Evolutionary conservation across 139 green algal species (phyloP).

Genomic region (Ettlia oleoabundans): DNA sequence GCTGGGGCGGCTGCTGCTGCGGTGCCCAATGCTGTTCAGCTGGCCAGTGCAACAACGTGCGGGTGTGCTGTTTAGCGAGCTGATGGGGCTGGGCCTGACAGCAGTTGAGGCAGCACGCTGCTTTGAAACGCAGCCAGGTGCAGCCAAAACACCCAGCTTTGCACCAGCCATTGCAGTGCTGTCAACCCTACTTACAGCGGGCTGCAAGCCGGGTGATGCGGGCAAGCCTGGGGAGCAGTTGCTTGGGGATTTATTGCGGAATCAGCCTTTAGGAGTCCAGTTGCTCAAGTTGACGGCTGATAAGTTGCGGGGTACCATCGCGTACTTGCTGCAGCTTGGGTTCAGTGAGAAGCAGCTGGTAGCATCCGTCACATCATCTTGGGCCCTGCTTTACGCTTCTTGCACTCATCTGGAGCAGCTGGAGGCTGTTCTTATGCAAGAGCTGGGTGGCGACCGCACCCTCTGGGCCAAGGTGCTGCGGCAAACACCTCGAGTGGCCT

Average conservation of each 20-base stretch:
- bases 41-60: slow-evolving; percentile 4
- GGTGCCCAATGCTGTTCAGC: slow-evolving; percentile 11
- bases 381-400: not conserved
- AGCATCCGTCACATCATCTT: not conserved
- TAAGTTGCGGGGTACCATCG: not conserved
- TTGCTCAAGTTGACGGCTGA: not conserved
- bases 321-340: not conserved
- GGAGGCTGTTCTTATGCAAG: not conserved
- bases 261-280: not conserved
- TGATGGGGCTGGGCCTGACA: slow-evolving; percentile 5
- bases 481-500: no score
- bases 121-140: slow-evolving; percentile 1
- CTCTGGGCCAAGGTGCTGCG: not conserved
- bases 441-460: not conserved
- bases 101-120: not conserved
- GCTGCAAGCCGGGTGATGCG: not conserved
- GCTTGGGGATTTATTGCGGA: not conserved
- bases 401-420: not conserved
- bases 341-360: not conserved
- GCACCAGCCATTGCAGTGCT: slow-evolving; percentile 3
- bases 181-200: not conserved
- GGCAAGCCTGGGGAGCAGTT: not conserved
- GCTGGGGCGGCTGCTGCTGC: not conserved
- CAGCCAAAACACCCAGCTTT: not conserved
- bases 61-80: slow-evolving; percentile 13